These are phyloP conservation scores for Letharia columbiana DNA, from an alignment of 495 filamentous ascomycete genomes.

Conservation along the genomic window DNA sequence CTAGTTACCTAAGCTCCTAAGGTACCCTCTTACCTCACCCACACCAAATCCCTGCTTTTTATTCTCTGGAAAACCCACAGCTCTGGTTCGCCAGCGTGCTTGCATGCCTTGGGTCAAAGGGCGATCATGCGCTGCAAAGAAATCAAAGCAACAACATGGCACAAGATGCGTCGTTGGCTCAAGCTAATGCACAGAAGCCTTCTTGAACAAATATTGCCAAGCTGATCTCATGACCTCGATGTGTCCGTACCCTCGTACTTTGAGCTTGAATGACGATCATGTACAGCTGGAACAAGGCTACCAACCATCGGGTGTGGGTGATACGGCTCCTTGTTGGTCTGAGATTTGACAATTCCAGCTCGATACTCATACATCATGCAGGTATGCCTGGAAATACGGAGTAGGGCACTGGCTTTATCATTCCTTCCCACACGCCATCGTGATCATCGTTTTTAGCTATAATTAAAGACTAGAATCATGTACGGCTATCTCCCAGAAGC, in stretches of 20 bases:
- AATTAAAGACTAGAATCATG: not conserved
- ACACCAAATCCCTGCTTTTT: not conserved
- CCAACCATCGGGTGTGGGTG: not conserved
- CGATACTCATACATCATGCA: conserved; percentile 8
- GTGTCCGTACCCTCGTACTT: not conserved
- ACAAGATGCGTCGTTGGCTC: not conserved
- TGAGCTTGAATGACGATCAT: not conserved
- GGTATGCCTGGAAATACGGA: conserved; percentile 6
- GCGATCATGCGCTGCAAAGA: not conserved
- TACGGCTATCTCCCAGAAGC: conserved; percentile 30
- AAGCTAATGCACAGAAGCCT: conserved; percentile 2
- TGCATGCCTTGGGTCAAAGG: not conserved
- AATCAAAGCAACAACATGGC: not conserved
- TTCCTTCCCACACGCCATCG: not conserved
- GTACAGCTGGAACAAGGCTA: not conserved
- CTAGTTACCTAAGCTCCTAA: too few species aligned
- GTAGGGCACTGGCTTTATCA: not conserved
- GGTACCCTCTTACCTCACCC: not conserved
- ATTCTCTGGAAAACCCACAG: not conserved
- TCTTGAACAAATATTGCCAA: not conserved
- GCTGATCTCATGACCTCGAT: not conserved
- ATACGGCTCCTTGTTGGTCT: not conserved
- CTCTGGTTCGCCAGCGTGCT: not conserved
- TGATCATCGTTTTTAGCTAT: not conserved
- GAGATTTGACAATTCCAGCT: conserved; percentile 2